Conservation (phyloP, 768 basidiomycete genomes). For the Rubroboletus pulcherrimus region DNA sequence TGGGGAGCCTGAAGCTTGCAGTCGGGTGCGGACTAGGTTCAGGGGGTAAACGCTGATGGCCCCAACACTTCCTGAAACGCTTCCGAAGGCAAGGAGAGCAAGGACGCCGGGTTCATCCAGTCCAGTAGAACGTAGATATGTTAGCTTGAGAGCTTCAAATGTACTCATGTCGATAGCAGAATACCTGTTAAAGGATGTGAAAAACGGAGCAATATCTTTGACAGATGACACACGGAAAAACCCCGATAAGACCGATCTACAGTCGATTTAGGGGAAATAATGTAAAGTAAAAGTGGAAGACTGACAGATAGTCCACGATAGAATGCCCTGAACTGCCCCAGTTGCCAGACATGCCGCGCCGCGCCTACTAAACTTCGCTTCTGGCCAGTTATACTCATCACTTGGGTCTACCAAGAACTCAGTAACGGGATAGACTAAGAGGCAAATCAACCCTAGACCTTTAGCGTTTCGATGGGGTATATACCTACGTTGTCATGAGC, state of each 20-base stretch:
- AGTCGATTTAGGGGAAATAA: slow-evolving; percentile 12
- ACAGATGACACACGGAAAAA: slow-evolving; percentile 74
- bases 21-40: slow-evolving; percentile 86
- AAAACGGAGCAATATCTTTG: not conserved
- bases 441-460: slow-evolving; percentile 43
- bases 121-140: slow-evolving; percentile 82
- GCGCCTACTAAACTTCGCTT: slow-evolving; percentile 59
- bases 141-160: slow-evolving; percentile 91
- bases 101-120: slow-evolving; percentile 88
- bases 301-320: slow-evolving; percentile 89
- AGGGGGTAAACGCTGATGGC: slow-evolving; percentile 92
- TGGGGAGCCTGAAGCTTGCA: slow-evolving; percentile 94
- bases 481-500: slow-evolving; percentile 56
- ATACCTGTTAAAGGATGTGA: slow-evolving; percentile 44
- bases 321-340: slow-evolving; percentile 79
- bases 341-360: slow-evolving; percentile 66
- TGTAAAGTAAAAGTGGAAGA: slow-evolving; percentile 18
- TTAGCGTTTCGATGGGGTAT: slow-evolving; percentile 95
- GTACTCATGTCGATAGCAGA: slow-evolving; percentile 98
- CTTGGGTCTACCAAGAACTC: slow-evolving; percentile 63
- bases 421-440: not conserved
- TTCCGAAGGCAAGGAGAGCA: slow-evolving; percentile 86
- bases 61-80: slow-evolving; percentile 89
- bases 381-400: slow-evolving; percentile 84
- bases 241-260: slow-evolving; percentile 91